Percentiles rank a stretch among this genome's conserved stretches.
These are phyloP conservation scores for Phytophthora pini DNA, from an alignment of 352 stramenopile species.

Conservation along the genomic window DNA sequence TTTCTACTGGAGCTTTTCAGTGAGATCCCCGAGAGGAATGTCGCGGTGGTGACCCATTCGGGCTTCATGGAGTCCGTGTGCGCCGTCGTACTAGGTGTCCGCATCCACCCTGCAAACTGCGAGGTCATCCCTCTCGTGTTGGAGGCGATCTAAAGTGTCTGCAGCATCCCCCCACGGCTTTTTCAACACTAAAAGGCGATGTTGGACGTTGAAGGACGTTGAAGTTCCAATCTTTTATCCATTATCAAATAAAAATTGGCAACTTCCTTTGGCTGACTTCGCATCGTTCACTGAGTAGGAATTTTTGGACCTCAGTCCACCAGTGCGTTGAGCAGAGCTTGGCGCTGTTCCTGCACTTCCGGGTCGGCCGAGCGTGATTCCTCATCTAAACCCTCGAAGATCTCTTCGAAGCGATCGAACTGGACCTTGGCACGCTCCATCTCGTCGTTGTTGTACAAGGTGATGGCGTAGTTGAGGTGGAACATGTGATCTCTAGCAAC, in stretches of 20 bases:
- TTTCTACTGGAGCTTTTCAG: slow-evolving; percentile 66
- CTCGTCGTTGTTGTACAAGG: slow-evolving; percentile 91
- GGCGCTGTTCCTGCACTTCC: slow-evolving; percentile 78
- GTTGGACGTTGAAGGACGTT: slow-evolving; percentile 7
- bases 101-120: slow-evolving; percentile 52
- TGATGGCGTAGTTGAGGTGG: slow-evolving; percentile 91
- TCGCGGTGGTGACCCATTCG: slow-evolving; percentile 70
- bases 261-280: neutral
- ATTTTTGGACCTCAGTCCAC: slow-evolving; percentile 45
- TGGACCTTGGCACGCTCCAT: slow-evolving; percentile 87
- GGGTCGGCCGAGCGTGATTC: slow-evolving; percentile 67
- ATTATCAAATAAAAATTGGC: slow-evolving; percentile 10
- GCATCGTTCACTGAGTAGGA: too few species aligned
- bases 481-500: slow-evolving; percentile 81
- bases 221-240: slow-evolving; percentile 2
- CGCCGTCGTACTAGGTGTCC: slow-evolving; percentile 47
- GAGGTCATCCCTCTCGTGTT: slow-evolving; percentile 58
- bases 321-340: slow-evolving; percentile 72
- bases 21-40: slow-evolving; percentile 57
- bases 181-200: too few species aligned
- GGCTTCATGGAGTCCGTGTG: slow-evolving; percentile 73
- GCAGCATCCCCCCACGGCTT: too few species aligned
- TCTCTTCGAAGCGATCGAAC: slow-evolving; percentile 85
- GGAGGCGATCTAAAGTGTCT: slow-evolving; percentile 21
- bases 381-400: slow-evolving; percentile 79